Percentiles rank a stretch among this genome's conserved stretches.
phyloP scores from a whole-genome alignment of 1,284 basidiomycete genomes.

The Fomes fomentarius region DNA sequence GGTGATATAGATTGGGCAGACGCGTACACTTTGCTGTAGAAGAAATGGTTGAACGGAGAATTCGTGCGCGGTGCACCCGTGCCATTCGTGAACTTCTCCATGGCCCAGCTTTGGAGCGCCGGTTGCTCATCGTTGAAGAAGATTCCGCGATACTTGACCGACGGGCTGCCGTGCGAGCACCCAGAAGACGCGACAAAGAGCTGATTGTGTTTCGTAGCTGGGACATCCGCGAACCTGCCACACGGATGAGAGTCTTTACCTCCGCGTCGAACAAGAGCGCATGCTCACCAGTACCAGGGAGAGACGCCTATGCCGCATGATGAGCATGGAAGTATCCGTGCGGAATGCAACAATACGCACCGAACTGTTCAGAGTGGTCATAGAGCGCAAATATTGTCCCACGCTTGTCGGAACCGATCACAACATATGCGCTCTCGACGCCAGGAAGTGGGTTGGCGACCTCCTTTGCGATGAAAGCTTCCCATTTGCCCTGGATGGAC shows the following conservation, averaged over 20 bases:
- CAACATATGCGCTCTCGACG: conserved; percentile 61
- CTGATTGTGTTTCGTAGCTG: conserved; percentile 50
- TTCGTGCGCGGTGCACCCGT: conserved; percentile 50
- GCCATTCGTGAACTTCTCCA: conserved; percentile 70
- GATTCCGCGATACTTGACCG: conserved; percentile 72
- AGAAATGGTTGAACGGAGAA: conserved; percentile 65
- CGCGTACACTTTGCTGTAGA: conserved; percentile 65
- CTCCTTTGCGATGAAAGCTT: conserved; percentile 55
- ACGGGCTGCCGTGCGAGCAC: conserved; percentile 67
- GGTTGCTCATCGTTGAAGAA: conserved; percentile 52
- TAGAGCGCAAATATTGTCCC: conserved; percentile 73
- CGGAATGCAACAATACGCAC: conserved; percentile 37
- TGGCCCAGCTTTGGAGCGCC: conserved; percentile 52
- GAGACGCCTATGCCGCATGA: conserved; percentile 49
- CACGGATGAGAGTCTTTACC: neutral
- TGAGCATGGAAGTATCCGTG: neutral
- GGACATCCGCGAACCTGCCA: conserved; percentile 72
- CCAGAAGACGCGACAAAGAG: conserved; percentile 53
- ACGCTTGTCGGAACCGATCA: conserved; percentile 68
- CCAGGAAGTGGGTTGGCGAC: conserved; percentile 62
- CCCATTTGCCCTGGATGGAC: conserved; percentile 64
- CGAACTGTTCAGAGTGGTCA: conserved; percentile 74
- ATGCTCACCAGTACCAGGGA: conserved; percentile 62
- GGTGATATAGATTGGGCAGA: too few relatives aligned
- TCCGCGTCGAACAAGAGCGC: neutral